These are phyloP conservation scores for Saccharomycopsis fibuligera DNA, from an alignment of 805 yeast genomes.

Conservation along the genomic window DNA sequence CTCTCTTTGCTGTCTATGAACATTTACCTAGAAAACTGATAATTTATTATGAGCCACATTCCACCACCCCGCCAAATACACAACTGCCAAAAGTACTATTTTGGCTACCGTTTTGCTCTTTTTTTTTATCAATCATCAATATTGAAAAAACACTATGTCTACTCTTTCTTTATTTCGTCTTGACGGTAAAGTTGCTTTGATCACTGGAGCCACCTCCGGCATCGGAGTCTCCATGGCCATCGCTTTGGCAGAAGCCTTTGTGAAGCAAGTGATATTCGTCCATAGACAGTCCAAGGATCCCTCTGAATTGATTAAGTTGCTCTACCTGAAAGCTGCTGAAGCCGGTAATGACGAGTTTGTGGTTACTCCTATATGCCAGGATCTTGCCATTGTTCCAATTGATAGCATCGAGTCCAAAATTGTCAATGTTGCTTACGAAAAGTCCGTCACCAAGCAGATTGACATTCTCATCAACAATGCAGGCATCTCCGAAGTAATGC, in stretches of 20 bases:
- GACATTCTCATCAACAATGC: conserved; percentile 88
- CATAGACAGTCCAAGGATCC: conserved; percentile 42
- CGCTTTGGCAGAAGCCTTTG: conserved; percentile 83
- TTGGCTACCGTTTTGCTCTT: too few species aligned
- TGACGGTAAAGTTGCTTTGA: conserved; percentile 75
- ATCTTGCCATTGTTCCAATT: conserved; percentile 48
- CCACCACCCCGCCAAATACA: too few species aligned
- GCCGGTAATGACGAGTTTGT: conserved; percentile 47
- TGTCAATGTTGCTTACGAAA: conserved; percentile 40
- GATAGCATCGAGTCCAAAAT: conserved; percentile 39
- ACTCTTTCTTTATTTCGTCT: conserved; percentile 50
- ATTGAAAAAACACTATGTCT: too few species aligned
- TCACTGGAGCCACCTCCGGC: conserved; percentile 86
- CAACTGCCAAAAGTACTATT: too few species aligned
- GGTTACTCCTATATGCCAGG: conserved; percentile 27
- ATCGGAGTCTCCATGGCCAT: conserved; percentile 79
- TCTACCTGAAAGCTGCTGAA: conserved; percentile 35
- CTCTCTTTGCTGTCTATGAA: too few species aligned
- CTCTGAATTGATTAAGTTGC: not conserved
- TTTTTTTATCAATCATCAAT: too few species aligned
- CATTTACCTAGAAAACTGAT: too few species aligned
- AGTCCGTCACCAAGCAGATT: conserved; percentile 70
- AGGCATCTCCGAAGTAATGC: conserved; percentile 76
- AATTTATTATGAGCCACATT: too few species aligned
- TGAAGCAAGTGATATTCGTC: conserved; percentile 69